These are phyloP conservation scores for Rosa rugosa DNA, from an alignment of 306 rosid species.

Conservation along the genomic window DNA sequence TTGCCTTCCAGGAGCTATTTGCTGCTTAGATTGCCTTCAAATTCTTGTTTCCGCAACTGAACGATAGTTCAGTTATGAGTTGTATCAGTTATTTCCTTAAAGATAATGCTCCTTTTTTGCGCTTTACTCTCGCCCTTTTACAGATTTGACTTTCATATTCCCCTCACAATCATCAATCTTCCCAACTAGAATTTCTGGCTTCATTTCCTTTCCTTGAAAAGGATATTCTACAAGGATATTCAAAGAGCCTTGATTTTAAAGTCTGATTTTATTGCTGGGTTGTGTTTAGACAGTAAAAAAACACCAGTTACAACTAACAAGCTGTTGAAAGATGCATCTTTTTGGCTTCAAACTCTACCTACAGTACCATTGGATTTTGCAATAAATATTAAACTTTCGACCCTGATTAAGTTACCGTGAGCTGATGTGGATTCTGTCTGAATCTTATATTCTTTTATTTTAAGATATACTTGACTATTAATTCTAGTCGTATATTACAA, in stretches of 20 bases:
- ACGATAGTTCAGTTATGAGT: neutral
- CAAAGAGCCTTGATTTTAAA: neutral
- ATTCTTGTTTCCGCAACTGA: slow-evolving; percentile 7
- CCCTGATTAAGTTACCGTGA: too few relatives aligned
- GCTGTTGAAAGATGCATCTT: neutral
- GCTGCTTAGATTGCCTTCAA: slow-evolving; percentile 16
- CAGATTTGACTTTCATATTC: neutral
- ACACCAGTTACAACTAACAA: neutral
- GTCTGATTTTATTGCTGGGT: neutral
- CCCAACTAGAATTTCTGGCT: neutral
- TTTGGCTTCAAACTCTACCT: neutral
- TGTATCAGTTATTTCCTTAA: neutral
- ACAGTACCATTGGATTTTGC: neutral
- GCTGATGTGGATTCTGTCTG: too few relatives aligned
- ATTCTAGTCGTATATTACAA: too few relatives aligned
- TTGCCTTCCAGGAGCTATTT: slow-evolving; percentile 21
- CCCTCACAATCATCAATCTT: neutral
- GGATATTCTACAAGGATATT: slow-evolving; percentile 17
- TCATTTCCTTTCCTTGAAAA: neutral
- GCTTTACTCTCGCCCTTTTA: neutral
- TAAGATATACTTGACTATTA: too few relatives aligned
- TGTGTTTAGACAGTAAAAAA: too few relatives aligned
- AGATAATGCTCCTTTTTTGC: neutral
- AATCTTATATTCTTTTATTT: too few relatives aligned
- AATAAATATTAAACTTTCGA: neutral